Base-by-base conservation (phyloP, 768 basidiomycete genomes). In the Rhizopogon vinicolor region DNA sequence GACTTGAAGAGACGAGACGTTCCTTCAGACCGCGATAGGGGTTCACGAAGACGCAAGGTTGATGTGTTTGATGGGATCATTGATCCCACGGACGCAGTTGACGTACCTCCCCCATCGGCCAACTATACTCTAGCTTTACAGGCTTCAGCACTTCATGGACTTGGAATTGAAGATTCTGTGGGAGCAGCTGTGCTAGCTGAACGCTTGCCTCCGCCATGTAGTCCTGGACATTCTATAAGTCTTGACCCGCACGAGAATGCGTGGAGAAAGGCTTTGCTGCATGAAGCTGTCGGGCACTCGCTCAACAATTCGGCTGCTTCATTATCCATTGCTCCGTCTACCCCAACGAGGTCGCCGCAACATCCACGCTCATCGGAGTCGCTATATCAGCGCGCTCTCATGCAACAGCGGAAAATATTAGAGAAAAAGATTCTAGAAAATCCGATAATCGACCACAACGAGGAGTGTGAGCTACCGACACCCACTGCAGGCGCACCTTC, bases 61-160 rank as follows among this genome's bases (percentile, higher is more conserved):
- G 62, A 68, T 51, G 60, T 65, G n/a, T 68, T 78, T 58, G 78
- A 83, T 64, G 75, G 84, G 62, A 77, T 88, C 52, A 84, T 92
- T 61, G 91, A 93, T 70, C 91, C 91, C 10, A 93, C 91, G 25
- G 91, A 92, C 63, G 80, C 80, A 25, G 90, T 93, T 37, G 91
- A 93, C 64, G 65, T 92, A 35, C 91, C 91, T 0, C 84, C 78
- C 5, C 86, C 83, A 7, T 82, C 86, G 37, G 74, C 84, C 39
- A 76, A 75, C 37, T 89, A 88, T 64, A 85, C 85, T 1, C 86
- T 91, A 61, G 82, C 86, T 7, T 80, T 87, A 40, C 89, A 91
- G 64, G 80, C 89, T 25, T 89, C 89, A 53, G 86, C 85, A 14
- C 62, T 86, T 49, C 83, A 85, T 62, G 89, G 85, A 14, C 71